Conservation (phyloP, 371 early-diverging fungal species). For the Mucor lusitanicus region DNA sequence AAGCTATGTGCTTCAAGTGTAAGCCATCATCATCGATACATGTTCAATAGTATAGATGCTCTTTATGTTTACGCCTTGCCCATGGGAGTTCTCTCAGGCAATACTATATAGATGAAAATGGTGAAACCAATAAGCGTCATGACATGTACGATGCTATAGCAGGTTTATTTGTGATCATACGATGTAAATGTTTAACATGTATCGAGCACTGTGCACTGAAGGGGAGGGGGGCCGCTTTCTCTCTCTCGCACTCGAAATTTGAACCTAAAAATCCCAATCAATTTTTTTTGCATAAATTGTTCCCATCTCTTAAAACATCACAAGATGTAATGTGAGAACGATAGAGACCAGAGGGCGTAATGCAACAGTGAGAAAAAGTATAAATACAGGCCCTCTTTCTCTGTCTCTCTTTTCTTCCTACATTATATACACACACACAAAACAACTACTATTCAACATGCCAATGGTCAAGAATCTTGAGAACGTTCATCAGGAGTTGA, state of each 20-base stretch:
- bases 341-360: not conserved
- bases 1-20: too few species aligned
- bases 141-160: not conserved
- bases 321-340: not conserved
- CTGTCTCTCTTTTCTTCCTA: not conserved
- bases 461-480: conserved; percentile 36
- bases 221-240: not conserved
- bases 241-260: not conserved
- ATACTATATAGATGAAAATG: not conserved
- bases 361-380: not conserved
- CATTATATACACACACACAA: too few species aligned
- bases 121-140: not conserved
- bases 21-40: too few species aligned
- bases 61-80: not conserved
- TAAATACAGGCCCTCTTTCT: not conserved
- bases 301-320: not conserved
- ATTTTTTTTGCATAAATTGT: not conserved
- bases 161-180: not conserved
- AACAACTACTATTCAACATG: conserved; percentile 14
- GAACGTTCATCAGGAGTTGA: conserved; percentile 41
- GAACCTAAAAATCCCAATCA: not conserved
- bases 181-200: not conserved
- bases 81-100: not conserved
- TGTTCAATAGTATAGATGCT: too few species aligned
- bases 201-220: not conserved